Evolutionary conservation across 2,329 filamentous ascomycete species (phyloP).

Genomic region (Metarhizium album): DNA sequence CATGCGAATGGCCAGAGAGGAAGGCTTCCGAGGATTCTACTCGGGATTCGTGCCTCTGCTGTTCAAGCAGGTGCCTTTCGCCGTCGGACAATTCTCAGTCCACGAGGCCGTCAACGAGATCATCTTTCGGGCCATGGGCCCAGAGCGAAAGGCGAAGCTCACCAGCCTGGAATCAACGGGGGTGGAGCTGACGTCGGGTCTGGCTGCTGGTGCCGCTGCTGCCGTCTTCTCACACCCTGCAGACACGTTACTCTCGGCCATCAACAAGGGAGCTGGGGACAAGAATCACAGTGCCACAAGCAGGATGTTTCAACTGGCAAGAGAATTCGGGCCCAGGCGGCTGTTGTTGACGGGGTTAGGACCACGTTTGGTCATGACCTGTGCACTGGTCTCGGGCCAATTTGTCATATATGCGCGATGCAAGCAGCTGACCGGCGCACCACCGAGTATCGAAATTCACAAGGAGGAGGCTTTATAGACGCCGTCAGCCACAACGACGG

Average conservation of each 20-base stretch:
- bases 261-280: conserved; percentile 44
- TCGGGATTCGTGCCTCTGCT: conserved; percentile 80
- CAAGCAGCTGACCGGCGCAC: conserved; percentile 40
- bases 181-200: conserved; percentile 77
- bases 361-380: conserved; percentile 42
- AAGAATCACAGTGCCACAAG: conserved; percentile 34
- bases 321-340: conserved; percentile 38
- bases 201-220: conserved; percentile 80
- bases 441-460: conserved; percentile 41
- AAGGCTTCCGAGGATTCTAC: conserved; percentile 77
- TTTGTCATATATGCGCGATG: conserved; percentile 47
- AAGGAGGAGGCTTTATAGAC: conserved; percentile 28
- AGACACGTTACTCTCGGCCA: conserved; percentile 50
- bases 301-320: conserved; percentile 40
- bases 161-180: conserved; percentile 64
- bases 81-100: conserved; percentile 88
- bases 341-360: conserved; percentile 37
- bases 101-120: conserved; percentile 79
- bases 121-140: conserved; percentile 60
- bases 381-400: conserved; percentile 39
- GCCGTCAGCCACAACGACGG: background rate
- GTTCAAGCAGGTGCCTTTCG: conserved; percentile 88
- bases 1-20: conserved; percentile 61
- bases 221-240: conserved; percentile 84
- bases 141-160: conserved; percentile 53